Evolutionary conservation across 2,329 filamentous ascomycete species (phyloP), one percentile per base, ranked within the genome.

Genomic region (Phaeosphaeriaceae sp.): DNA sequence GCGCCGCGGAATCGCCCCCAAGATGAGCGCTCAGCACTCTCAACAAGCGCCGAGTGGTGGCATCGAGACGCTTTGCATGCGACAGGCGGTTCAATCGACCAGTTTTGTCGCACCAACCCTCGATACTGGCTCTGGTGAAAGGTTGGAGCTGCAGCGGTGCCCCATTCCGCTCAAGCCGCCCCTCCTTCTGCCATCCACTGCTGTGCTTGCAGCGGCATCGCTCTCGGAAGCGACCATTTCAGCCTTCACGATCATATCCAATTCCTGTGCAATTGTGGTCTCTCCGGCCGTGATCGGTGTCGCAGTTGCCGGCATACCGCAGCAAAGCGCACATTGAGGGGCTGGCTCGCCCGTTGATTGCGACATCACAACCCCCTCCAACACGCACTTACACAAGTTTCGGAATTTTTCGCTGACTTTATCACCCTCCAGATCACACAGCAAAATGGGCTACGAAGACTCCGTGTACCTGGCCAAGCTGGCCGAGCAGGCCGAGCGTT

Each of bases 401-500:
- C 49, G 13, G 51, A 63, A 57, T 51, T 60, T 61, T 59, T 61
- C 58, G 65, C 73, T 76, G 71, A 75, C 65, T 53, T 54, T 49
- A 10, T 52, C 21, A 57, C 7, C 31, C 33, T 53, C 24, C 60
- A 76, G 72, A 71, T 68, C 58, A 61, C 67, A 71, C 54, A 61
- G 64, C 86, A 93, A 86, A 86, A 98, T 98, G 94, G 93, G 91
- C 89, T 92, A 97, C 88, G 94, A 98, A 88, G 93, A 98, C 86
- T 94, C 93, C 78, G 95, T 99, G 79, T 98, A 98, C 84, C 91
- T 98, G 82, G 95, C 95, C 85, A 98, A 98, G 93, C 91, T 99
- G 83, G 95, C 95, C 81, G 95, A 99, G 90, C 95, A 99, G 89
- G 95, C 95, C 83, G 95, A 99, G 90, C 94, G 95, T 82, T 99